These are phyloP conservation scores for Solanum appendiculatum DNA, from an alignment of 257 asterid genomes.

Conservation along the genomic window DNA sequence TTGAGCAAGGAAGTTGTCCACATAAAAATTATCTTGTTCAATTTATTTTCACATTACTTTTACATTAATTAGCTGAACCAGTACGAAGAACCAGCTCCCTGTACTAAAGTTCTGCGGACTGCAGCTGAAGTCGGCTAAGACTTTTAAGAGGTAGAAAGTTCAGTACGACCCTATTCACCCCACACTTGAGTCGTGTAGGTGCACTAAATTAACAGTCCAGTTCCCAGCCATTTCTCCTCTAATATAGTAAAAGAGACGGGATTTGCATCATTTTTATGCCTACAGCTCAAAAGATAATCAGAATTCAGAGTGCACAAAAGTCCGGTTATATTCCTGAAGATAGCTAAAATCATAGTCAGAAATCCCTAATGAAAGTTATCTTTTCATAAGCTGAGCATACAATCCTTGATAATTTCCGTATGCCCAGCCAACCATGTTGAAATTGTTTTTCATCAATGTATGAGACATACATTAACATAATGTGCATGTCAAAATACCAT, in stretches of 20 bases:
- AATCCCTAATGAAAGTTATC: background rate
- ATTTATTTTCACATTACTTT: background rate
- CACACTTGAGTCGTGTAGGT: background rate
- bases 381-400: background rate
- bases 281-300: background rate
- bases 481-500: background rate
- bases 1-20: background rate
- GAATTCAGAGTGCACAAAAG: background rate
- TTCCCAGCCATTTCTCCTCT: background rate
- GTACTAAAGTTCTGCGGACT: background rate
- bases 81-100: background rate
- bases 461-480: background rate
- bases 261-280: background rate
- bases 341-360: background rate
- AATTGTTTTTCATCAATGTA: background rate
- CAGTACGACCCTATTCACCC: background rate
- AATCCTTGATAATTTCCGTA: background rate
- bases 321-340: background rate
- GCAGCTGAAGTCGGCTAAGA: background rate
- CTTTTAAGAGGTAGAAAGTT: background rate
- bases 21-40: background rate
- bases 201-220: background rate
- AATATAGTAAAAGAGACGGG: background rate
- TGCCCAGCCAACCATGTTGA: background rate
- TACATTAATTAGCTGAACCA: background rate